Evolutionary conservation across 768 basidiomycete species (phyloP), one percentile per base, ranked within the genome.

Genomic region (Lactarius akahatsu): DNA sequence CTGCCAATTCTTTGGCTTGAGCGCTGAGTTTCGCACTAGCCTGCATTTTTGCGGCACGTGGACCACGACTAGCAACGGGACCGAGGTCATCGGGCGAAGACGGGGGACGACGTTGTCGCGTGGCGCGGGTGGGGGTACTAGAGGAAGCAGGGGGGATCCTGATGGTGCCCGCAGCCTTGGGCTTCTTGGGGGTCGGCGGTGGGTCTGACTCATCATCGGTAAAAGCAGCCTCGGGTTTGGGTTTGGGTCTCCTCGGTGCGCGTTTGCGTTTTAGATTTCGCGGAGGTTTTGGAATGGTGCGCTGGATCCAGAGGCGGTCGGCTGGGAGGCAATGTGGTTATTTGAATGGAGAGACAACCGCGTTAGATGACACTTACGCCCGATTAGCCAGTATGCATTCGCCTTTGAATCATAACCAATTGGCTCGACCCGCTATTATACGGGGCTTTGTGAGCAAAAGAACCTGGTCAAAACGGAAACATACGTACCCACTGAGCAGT

Each of bases 321-420:
- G 85, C 91, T 92, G 64, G 30, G 4, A 34, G 55, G 50, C 18
- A n/a, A 43, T n/a, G 56, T 11, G 38, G 54, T 54, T 62, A 52
- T 36, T 57, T 30, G 26, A 61, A 52, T 34, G 63, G 30, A 60
- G 54, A 59, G 36, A 23, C 13, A 28, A 36, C 20, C n/a, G 23
- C 28, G 34, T 41, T 56, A 59, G n/a, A 52, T 58, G 40, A 9
- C 23, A 78, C 83, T 43, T 77, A 90, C 90, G 82, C 52, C 93
- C 92, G 69, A 95, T 90, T 28, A 93, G 76, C 92, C 92, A 94
- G 73, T 93, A 94, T 0, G 89, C 87, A 74, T 93, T 92, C 8
- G 78, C 80, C 72, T 88, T 87, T 47, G 83, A 82, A 71, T 94
- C 93, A 70, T 90, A 92, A 7, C 93, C 93, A 67, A 94, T 84